Evolutionary conservation across 2,329 filamentous ascomycete species (phyloP).

Genomic region (Calonectria fujianensis): DNA sequence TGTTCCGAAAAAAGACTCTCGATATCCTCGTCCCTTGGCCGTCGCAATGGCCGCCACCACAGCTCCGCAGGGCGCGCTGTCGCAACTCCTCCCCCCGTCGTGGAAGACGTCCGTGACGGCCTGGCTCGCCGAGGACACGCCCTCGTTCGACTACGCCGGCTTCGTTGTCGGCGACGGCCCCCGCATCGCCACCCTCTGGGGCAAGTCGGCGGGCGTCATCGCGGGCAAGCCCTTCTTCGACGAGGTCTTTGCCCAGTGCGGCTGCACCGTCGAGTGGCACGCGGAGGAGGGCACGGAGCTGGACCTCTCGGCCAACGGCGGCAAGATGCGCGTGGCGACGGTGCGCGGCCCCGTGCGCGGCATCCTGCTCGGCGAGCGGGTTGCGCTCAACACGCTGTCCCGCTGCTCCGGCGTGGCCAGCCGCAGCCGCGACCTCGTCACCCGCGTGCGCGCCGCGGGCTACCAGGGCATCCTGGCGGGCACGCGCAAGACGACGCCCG

Average conservation of each 20-base stretch:
- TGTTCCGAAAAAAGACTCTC: constrained; percentile 7
- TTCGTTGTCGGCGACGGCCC: constrained; percentile 90
- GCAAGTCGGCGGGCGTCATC: constrained; percentile 85
- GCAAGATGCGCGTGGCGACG: constrained; percentile 81
- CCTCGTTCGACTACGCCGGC: constrained; percentile 96
- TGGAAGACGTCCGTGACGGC: constrained; percentile 87
- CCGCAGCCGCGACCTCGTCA: constrained; percentile 74
- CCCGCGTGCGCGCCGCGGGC: constrained; percentile 77
- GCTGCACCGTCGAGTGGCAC: constrained; percentile 95
- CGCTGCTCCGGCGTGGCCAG: constrained; percentile 94
- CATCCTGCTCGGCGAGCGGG: constrained; percentile 92
- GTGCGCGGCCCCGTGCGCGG: constrained; percentile 88
- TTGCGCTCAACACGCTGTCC: constrained; percentile 92
- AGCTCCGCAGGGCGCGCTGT: constrained; percentile 64
- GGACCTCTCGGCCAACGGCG: constrained; percentile 69
- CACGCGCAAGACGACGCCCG: constrained; percentile 97
- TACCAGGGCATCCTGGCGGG: constrained; percentile 92
- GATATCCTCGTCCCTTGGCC: neutral
- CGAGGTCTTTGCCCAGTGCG: constrained; percentile 92
- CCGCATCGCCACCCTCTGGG: constrained; percentile 80
- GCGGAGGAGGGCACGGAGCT: constrained; percentile 83
- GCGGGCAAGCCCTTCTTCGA: constrained; percentile 96
- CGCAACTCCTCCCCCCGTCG: constrained; percentile 86
- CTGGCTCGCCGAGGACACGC: constrained; percentile 97
- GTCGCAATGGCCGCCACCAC: constrained; percentile 42